A percentile compares a stretch with the other conserved stretches of the same genome.
phyloP scores from a whole-genome alignment of 2,329 filamentous ascomycete species.

The Drechslerella stenobrocha region DNA sequence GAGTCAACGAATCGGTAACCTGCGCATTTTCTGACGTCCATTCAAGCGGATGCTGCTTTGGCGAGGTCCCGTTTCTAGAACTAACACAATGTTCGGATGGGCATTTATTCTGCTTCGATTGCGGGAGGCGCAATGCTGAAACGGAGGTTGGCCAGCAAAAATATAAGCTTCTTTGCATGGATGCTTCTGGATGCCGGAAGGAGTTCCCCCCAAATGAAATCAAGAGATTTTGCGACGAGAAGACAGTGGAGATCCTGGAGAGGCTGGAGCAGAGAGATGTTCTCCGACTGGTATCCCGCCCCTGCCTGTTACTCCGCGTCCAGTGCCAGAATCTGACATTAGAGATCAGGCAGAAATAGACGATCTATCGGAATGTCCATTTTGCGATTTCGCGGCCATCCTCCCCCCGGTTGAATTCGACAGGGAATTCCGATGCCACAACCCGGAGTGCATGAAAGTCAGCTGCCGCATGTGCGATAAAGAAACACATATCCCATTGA shows the following conservation, averaged over 20 bases:
- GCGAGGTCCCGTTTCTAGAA: constrained; percentile 67
- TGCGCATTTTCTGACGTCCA: constrained; percentile 5
- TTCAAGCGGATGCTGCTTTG: constrained; percentile 69
- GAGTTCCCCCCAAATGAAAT: constrained; percentile 65
- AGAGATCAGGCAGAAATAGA: constrained; percentile 64
- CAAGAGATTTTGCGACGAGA: constrained; percentile 63
- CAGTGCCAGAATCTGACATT: neutral
- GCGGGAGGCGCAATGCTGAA: constrained; percentile 68
- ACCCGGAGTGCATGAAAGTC: constrained; percentile 64
- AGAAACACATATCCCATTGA: constrained; percentile 71
- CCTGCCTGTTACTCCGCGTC: neutral
- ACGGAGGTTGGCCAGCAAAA: constrained; percentile 70
- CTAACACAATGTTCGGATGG: constrained; percentile 69
- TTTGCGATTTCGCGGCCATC: constrained; percentile 78
- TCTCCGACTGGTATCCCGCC: constrained; percentile 56
- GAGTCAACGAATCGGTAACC: neutral
- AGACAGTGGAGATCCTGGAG: constrained; percentile 66
- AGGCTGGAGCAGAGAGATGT: constrained; percentile 71
- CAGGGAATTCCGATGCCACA: constrained; percentile 73
- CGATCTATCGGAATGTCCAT: constrained; percentile 74
- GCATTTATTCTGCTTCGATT: constrained; percentile 69
- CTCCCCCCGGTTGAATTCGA: constrained; percentile 69
- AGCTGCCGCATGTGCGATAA: constrained; percentile 71
- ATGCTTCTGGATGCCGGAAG: constrained; percentile 67
- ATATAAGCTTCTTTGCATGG: constrained; percentile 72